Evolutionary conservation across 1,139 yeast genomes (phyloP).

Genomic region (Suhomyces terraborum): DNA sequence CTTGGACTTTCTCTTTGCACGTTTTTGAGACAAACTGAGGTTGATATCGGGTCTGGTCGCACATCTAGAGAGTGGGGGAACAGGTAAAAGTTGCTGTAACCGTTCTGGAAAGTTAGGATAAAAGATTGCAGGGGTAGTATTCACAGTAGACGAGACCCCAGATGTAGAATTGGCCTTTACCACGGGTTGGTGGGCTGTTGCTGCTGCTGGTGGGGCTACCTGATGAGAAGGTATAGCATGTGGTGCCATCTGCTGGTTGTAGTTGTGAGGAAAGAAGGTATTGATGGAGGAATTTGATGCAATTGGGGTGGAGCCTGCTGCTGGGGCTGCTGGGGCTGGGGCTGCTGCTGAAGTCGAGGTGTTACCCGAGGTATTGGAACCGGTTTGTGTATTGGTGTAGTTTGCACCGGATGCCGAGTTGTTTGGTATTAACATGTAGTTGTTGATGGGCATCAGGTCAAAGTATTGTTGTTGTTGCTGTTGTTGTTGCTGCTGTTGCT

Average conservation of each 20-base stretch:
- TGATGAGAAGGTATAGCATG: slow-evolving; percentile 11
- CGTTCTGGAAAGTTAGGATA: slow-evolving; percentile 22
- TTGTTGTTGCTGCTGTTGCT: slow-evolving; percentile 10
- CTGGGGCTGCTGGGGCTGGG: slow-evolving; percentile 8
- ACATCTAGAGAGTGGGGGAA: slow-evolving; percentile 39
- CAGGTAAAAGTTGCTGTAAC: slow-evolving; percentile 33
- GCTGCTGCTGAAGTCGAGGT: slow-evolving; percentile 4
- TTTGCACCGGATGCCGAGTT: slow-evolving; percentile 5
- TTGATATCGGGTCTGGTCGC: slow-evolving; percentile 35
- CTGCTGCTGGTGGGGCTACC: slow-evolving; percentile 8
- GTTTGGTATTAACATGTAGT: slow-evolving; percentile 23
- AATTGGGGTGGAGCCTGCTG: slow-evolving; percentile 10
- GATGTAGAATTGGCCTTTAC: slow-evolving; percentile 1
- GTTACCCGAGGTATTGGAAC: not conserved
- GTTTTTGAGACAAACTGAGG: slow-evolving; percentile 38
- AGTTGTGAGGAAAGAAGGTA: slow-evolving; percentile 12
- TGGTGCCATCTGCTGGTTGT: slow-evolving; percentile 8
- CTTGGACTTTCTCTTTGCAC: slow-evolving; percentile 64
- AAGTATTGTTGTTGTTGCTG: slow-evolving; percentile 16
- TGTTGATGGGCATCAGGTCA: slow-evolving; percentile 22
- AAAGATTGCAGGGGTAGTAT: slow-evolving; percentile 12
- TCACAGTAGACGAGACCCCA: slow-evolving; percentile 4
- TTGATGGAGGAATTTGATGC: slow-evolving; percentile 11
- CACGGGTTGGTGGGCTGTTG: slow-evolving; percentile 1
- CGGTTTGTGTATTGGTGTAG: slow-evolving; percentile 2